Percentiles rank a stretch among this genome's conserved stretches.
Conservation (phyloP, 2,329 filamentous ascomycete species). For the Diplodia sapinea region DNA sequence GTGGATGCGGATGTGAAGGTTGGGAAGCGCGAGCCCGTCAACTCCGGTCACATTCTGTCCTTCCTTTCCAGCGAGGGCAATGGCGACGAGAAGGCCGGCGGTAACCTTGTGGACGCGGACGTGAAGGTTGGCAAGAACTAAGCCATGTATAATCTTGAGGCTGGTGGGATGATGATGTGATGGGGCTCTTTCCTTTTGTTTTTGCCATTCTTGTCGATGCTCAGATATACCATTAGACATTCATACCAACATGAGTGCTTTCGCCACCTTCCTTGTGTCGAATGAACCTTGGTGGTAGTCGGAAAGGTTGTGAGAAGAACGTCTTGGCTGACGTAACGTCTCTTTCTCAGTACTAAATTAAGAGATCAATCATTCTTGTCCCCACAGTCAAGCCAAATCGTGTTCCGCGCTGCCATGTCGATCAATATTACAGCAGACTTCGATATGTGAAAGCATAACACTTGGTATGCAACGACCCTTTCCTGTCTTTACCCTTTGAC, state of each 20-base stretch:
- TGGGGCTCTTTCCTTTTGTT: neutral
- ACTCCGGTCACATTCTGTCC: neutral
- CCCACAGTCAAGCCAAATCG: neutral
- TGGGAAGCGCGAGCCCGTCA: slow-evolving; percentile 4
- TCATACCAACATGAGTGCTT: neutral
- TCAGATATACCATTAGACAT: slow-evolving; percentile 4
- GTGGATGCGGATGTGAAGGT: neutral
- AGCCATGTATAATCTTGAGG: neutral
- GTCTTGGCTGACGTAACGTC: slow-evolving; percentile 1
- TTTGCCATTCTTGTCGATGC: neutral
- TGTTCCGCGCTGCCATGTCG: neutral
- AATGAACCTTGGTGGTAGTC: neutral
- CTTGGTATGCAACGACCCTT: neutral
- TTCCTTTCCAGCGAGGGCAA: slow-evolving; percentile 5
- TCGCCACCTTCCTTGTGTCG: neutral
- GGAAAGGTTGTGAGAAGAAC: neutral
- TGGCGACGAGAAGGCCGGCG: neutral
- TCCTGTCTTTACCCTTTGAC: neutral
- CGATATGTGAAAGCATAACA: neutral
- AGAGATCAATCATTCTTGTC: slow-evolving; percentile 10
- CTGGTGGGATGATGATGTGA: slow-evolving; percentile 8
- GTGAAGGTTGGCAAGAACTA: slow-evolving; percentile 3
- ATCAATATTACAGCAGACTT: neutral
- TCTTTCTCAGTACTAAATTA: neutral
- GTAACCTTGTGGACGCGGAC: neutral